Evolutionary conservation across 108 stramenopile genomes (phyloP).

Genomic region (Stephanodiscus triporus): DNA sequence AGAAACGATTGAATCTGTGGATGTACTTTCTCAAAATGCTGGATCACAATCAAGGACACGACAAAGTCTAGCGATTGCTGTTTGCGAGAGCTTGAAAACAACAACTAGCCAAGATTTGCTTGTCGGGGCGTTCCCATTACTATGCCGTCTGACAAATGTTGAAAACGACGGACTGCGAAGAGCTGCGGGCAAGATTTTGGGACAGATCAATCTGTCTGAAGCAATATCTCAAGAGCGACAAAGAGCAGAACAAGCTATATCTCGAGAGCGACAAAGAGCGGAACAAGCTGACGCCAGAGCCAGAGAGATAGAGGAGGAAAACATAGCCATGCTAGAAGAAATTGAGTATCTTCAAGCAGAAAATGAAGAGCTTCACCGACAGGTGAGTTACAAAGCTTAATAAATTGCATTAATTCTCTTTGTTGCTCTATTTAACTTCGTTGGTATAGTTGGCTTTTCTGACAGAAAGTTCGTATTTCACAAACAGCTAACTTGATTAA

Average conservation of each 20-base stretch:
- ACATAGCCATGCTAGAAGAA: conserved; percentile 57
- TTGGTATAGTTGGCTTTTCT: not conserved
- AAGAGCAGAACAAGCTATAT: conserved; percentile 53
- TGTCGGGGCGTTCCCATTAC: conserved; percentile 58
- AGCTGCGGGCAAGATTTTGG: conserved; percentile 58
- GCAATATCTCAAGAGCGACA: conserved; percentile 48
- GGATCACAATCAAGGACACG: conserved; percentile 44
- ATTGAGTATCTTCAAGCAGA: conserved; percentile 51
- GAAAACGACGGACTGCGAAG: conserved; percentile 57
- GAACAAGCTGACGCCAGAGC: conserved; percentile 35
- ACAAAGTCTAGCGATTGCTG: conserved; percentile 55
- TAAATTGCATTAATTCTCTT: not conserved
- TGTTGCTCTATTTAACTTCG: not conserved
- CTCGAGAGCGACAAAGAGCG: conserved; percentile 52
- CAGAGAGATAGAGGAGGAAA: conserved; percentile 57
- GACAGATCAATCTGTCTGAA: conserved; percentile 51
- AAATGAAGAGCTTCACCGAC: conserved; percentile 45
- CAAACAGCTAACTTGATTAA: not conserved
- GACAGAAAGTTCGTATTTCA: not conserved
- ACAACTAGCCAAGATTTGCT: conserved; percentile 47
- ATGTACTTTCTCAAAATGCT: not conserved
- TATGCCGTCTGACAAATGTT: conserved; percentile 59
- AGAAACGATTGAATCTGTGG: conserved; percentile 38
- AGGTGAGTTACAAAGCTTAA: conserved; percentile 1
- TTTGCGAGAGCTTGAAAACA: conserved; percentile 52